phyloP scores from a whole-genome alignment of 139 green algal genomes.

The Zygnema cylindricum region DNA sequence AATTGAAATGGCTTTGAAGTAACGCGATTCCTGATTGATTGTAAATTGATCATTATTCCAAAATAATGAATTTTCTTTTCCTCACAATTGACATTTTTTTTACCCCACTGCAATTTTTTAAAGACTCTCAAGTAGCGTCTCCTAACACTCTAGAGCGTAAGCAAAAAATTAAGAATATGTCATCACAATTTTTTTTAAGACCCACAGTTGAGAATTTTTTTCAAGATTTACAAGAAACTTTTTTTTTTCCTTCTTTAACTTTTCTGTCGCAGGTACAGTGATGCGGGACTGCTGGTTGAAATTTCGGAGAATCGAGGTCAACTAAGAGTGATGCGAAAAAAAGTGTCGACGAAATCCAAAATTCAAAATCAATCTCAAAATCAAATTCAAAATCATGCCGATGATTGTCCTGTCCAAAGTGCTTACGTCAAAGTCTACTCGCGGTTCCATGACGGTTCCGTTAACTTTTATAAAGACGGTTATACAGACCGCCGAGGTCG shows the following conservation, averaged over 20 bases:
- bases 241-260: neutral
- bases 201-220: neutral
- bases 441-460: neutral
- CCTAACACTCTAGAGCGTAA: neutral
- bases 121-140: neutral
- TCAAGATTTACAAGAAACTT: neutral
- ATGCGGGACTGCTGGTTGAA: neutral
- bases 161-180: neutral
- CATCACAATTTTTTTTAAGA: neutral
- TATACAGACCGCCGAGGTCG: conserved; percentile 33
- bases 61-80: neutral
- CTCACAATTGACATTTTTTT: neutral
- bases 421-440: conserved; percentile 30
- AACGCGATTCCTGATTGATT: too few species aligned
- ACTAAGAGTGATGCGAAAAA: neutral
- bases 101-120: neutral
- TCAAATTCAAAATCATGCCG: neutral
- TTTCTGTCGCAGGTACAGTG: neutral
- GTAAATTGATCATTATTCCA: too few species aligned
- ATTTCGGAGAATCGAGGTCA: neutral
- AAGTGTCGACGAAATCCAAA: neutral
- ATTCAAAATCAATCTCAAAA: neutral
- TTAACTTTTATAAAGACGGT: conserved; percentile 42
- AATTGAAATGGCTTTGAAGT: too few species aligned
- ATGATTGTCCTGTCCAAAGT: neutral